A percentile compares a stretch with the other conserved stretches of the same genome.
phyloP scores from a whole-genome alignment of 1,284 basidiomycete species.

The Pisolithus thermaeus region DNA sequence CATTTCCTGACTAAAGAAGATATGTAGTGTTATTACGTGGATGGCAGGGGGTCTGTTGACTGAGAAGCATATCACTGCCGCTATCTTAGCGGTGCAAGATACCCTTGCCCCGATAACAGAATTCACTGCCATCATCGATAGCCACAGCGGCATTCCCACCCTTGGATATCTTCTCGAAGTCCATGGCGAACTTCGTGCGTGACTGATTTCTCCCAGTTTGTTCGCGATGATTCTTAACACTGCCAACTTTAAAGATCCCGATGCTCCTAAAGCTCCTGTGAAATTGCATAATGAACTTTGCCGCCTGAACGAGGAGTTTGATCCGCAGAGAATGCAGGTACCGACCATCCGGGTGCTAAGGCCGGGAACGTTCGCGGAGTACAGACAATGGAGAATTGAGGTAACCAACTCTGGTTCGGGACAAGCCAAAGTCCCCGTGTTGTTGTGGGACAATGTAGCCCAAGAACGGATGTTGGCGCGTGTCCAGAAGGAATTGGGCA shows the following conservation, averaged over 20 bases:
- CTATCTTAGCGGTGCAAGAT: constrained; percentile 3
- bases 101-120: background rate
- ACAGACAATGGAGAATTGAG: constrained; percentile 2
- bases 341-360: constrained; percentile 7
- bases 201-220: background rate
- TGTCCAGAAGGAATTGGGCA: background rate
- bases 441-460: constrained; percentile 1
- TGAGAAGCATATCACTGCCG: constrained; percentile 4
- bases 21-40: background rate
- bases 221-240: background rate
- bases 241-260: background rate
- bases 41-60: constrained; percentile 5
- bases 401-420: background rate
- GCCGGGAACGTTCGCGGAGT: constrained; percentile 5
- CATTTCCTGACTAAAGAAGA: background rate
- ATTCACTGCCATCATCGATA: constrained; percentile 6
- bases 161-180: constrained; percentile 8
- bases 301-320: background rate
- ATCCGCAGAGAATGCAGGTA: background rate
- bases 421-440: constrained; percentile 6
- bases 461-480: constrained; percentile 2
- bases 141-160: background rate
- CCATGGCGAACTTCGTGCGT: constrained; percentile 2
- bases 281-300: background rate
- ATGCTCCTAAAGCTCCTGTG: background rate